Percentiles rank a stretch among this genome's conserved stretches.
These are phyloP conservation scores for Melampsora allii-populina DNA, from an alignment of 1,284 basidiomycete genomes.

Conservation along the genomic window DNA sequence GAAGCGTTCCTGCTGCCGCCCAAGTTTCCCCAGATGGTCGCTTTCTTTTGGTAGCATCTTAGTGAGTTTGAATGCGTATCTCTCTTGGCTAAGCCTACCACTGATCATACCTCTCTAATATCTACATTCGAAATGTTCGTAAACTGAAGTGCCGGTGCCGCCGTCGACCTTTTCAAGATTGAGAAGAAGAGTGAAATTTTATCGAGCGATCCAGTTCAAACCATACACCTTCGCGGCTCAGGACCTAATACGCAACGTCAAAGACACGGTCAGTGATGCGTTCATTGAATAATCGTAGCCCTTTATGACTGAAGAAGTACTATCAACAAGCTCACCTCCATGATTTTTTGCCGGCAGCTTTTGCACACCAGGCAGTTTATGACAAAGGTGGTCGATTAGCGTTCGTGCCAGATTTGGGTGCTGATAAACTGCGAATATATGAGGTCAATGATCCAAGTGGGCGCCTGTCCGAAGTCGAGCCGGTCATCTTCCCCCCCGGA, in stretches of 20 bases:
- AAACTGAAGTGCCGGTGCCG: constrained; percentile 1
- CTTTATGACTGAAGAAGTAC: no score
- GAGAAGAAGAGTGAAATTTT: background rate
- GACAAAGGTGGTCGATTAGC: constrained; percentile 8
- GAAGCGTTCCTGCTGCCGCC: background rate
- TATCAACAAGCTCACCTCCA: no score
- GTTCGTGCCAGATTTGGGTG: constrained; percentile 27
- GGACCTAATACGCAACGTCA: background rate
- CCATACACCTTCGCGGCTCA: background rate
- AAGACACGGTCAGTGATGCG: background rate
- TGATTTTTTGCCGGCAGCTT: background rate
- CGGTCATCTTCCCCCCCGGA: constrained; percentile 11
- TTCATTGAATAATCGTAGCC: no score
- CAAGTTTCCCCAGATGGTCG: background rate
- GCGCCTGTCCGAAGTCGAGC: constrained; percentile 3
- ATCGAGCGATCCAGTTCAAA: background rate
- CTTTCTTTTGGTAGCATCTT: constrained; percentile 1
- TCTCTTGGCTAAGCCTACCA: background rate
- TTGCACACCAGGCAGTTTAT: constrained; percentile 3
- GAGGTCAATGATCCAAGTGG: background rate
- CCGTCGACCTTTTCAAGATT: background rate
- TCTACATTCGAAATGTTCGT: background rate
- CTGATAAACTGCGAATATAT: constrained; percentile 20
- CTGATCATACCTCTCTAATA: no score
- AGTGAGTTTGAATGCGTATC: background rate